phyloP scores from a whole-genome alignment of 2,329 filamentous ascomycete species.

The Hirsutella minnesotensis region DNA sequence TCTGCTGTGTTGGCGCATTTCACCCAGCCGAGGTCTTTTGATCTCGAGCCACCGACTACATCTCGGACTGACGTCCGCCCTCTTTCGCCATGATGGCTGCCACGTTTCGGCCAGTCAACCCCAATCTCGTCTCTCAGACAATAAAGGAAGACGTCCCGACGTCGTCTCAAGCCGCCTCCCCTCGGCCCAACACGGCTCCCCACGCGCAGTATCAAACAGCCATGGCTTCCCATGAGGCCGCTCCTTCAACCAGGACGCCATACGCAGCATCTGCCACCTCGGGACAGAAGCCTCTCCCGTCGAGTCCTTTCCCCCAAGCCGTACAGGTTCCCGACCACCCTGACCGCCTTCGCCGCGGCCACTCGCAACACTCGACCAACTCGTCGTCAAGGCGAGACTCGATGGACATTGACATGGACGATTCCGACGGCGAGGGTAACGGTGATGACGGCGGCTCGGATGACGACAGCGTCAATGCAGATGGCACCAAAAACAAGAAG shows the following conservation, averaged over 20 bases:
- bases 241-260: slow-evolving; percentile 50
- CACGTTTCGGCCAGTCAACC: slow-evolving; percentile 36
- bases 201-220: slow-evolving; percentile 14
- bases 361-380: slow-evolving; percentile 49
- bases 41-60: background rate
- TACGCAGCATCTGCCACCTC: slow-evolving; percentile 32
- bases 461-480: slow-evolving; percentile 50
- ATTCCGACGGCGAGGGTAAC: slow-evolving; percentile 51
- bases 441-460: slow-evolving; percentile 49
- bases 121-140: slow-evolving; percentile 19
- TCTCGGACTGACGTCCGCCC: background rate
- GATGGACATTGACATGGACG: slow-evolving; percentile 66
- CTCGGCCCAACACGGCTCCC: slow-evolving; percentile 23
- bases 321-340: slow-evolving; percentile 34
- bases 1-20: background rate
- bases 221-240: slow-evolving; percentile 28
- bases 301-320: slow-evolving; percentile 37
- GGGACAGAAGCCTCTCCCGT: slow-evolving; percentile 41
- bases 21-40: background rate
- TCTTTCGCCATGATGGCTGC: slow-evolving; percentile 30
- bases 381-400: slow-evolving; percentile 40
- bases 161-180: slow-evolving; percentile 9
- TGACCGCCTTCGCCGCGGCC: slow-evolving; percentile 26
- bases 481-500: slow-evolving; percentile 69
- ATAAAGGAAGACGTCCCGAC: slow-evolving; percentile 24